phyloP scores from a whole-genome alignment of 345 rosid genomes.

The Arabidopsis suecica region DNA sequence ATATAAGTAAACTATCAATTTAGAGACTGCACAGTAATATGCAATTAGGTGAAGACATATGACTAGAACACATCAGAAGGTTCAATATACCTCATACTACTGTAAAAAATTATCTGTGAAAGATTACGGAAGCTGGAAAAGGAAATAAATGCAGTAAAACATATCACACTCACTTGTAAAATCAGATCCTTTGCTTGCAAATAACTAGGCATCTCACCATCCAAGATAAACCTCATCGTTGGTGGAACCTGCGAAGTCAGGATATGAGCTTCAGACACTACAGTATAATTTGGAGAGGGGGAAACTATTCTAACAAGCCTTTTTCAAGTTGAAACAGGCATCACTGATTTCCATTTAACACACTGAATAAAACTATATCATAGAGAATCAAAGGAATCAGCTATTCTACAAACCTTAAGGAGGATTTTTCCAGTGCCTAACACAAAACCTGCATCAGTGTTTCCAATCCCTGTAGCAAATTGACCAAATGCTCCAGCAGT shows the following conservation, averaged over 20 bases:
- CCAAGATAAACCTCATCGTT: slow-evolving; percentile 91
- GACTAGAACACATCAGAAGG: slow-evolving; percentile 13
- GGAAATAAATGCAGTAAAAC: slow-evolving; percentile 6
- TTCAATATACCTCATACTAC: slow-evolving; percentile 1
- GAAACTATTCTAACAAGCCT: not conserved
- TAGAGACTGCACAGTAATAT: slow-evolving; percentile 8
- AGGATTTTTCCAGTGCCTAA: slow-evolving; percentile 91
- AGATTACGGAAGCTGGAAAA: not conserved
- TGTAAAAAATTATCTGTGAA: not conserved
- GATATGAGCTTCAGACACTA: slow-evolving; percentile 21
- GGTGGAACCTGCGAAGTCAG: slow-evolving; percentile 76
- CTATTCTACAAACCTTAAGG: slow-evolving; percentile 70
- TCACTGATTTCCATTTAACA: slow-evolving; percentile 1
- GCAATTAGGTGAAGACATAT: slow-evolving; percentile 13
- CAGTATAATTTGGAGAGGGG: not conserved
- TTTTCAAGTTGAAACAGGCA: slow-evolving; percentile 15
- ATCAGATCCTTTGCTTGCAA: slow-evolving; percentile 96
- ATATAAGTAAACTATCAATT: not conserved
- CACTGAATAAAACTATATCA: not conserved
- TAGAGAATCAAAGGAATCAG: not conserved
- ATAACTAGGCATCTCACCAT: slow-evolving; percentile 96
- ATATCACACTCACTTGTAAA: slow-evolving; percentile 71
- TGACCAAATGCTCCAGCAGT: slow-evolving; percentile 99
- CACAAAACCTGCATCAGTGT: slow-evolving; percentile 97
- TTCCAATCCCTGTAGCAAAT: slow-evolving; percentile 98